Conservation (phyloP, 495 filamentous ascomycete species). For the Neurospora sp. region DNA sequence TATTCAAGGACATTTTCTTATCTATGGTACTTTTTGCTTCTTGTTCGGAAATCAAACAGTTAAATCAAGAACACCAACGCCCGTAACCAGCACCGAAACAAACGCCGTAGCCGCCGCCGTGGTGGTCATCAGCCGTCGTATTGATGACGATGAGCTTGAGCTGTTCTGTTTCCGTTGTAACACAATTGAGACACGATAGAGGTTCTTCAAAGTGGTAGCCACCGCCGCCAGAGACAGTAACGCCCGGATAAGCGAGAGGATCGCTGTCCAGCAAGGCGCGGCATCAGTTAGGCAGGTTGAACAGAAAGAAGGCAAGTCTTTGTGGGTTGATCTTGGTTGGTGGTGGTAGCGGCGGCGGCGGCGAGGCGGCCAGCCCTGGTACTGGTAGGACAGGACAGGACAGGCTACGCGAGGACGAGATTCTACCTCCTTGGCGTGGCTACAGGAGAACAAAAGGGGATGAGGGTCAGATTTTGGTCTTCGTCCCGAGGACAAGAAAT, state of each 20-base stretch:
- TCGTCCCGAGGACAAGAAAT: neutral
- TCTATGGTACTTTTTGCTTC: neutral
- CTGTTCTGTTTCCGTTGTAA: neutral
- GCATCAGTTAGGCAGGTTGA: neutral
- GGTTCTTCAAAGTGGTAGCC: neutral
- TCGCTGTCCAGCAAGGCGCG: neutral
- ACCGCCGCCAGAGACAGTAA: neutral
- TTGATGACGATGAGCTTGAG: neutral
- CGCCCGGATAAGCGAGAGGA: neutral
- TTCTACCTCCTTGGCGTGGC: conserved; percentile 41
- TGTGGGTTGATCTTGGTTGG: neutral
- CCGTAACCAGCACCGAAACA: neutral
- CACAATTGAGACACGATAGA: neutral
- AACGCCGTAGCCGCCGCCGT: neutral
- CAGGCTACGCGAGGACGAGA: conserved; percentile 14
- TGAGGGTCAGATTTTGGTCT: neutral
- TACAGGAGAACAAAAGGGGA: conserved; percentile 5
- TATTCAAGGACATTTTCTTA: neutral
- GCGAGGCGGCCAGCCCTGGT: neutral
- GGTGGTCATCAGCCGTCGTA: neutral
- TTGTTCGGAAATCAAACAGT: neutral
- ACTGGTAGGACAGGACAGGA: neutral
- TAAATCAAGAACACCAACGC: neutral
- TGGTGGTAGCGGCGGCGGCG: neutral
- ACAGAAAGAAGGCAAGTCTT: neutral